phyloP scores from a whole-genome alignment of 805 yeast species.

The Hanseniaspora nectarophila region DNA sequence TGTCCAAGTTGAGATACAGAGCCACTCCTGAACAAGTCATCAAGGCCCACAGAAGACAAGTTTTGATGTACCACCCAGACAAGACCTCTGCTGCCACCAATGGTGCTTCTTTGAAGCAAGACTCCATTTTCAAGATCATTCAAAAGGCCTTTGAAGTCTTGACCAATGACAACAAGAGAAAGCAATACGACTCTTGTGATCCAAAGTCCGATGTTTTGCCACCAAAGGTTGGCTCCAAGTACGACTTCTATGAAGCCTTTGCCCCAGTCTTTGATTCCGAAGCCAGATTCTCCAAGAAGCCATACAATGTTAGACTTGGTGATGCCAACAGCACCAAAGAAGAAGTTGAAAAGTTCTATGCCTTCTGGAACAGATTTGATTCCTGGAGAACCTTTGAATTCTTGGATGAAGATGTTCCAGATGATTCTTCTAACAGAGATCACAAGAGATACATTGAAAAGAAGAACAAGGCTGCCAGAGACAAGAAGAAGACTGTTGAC shows the following conservation, averaged over 20 bases:
- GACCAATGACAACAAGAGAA: slow-evolving; percentile 75
- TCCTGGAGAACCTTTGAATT: slow-evolving; percentile 98
- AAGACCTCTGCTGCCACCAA: slow-evolving; percentile 83
- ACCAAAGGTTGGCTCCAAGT: slow-evolving; percentile 51
- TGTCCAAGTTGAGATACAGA: slow-evolving; percentile 76
- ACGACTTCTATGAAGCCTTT: slow-evolving; percentile 87
- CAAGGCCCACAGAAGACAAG: slow-evolving; percentile 94
- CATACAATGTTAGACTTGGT: slow-evolving; percentile 82
- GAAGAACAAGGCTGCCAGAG: slow-evolving; percentile 91
- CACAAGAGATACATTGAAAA: slow-evolving; percentile 97
- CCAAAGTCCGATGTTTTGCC: slow-evolving; percentile 72
- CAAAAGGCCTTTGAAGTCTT: slow-evolving; percentile 91
- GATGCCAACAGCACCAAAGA: slow-evolving; percentile 52
- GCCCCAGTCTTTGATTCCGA: slow-evolving; percentile 83
- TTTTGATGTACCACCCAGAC: slow-evolving; percentile 94
- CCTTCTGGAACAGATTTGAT: slow-evolving; percentile 86
- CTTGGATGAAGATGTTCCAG: slow-evolving; percentile 97
- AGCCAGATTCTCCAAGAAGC: slow-evolving; percentile 81
- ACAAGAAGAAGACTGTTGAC: slow-evolving; percentile 95
- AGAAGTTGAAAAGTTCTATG: slow-evolving; percentile 78
- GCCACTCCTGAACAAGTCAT: slow-evolving; percentile 90
- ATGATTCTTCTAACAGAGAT: slow-evolving; percentile 97
- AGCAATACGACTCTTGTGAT: slow-evolving; percentile 93
- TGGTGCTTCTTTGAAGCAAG: slow-evolving; percentile 58
- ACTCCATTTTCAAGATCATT: slow-evolving; percentile 93